Conservation (phyloP, 2,329 filamentous ascomycete species). For the Scytalidium sp. region DNA sequence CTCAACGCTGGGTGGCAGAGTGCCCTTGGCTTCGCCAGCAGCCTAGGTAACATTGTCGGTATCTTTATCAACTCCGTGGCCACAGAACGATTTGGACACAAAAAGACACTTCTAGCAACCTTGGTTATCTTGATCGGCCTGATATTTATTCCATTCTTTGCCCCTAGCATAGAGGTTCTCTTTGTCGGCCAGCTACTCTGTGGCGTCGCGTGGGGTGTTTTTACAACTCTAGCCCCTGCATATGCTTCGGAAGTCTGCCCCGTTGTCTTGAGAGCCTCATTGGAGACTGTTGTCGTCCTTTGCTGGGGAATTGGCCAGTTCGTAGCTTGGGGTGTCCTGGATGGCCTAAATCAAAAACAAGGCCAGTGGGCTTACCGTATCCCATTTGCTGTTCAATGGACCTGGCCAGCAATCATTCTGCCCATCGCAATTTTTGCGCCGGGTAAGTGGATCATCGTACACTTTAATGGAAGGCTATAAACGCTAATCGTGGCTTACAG, state of each 20-base stretch:
- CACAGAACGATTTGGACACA: slow-evolving; percentile 44
- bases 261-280: slow-evolving; percentile 19
- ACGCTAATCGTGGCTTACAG: slow-evolving; percentile 38
- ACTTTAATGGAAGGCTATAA: slow-evolving; percentile 39
- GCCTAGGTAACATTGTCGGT: slow-evolving; percentile 38
- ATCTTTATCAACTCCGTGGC: slow-evolving; percentile 38
- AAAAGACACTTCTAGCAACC: slow-evolving; percentile 37
- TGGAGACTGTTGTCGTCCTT: slow-evolving; percentile 43
- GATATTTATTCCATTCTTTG: slow-evolving; percentile 49
- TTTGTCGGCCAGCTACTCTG: slow-evolving; percentile 45
- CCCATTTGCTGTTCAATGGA: slow-evolving; percentile 44
- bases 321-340: slow-evolving; percentile 42
- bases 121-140: slow-evolving; percentile 39
- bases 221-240: slow-evolving; percentile 34
- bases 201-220: slow-evolving; percentile 47
- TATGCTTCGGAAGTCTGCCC: slow-evolving; percentile 23
- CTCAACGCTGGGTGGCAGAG: slow-evolving; percentile 40
- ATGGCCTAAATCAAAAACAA: slow-evolving; percentile 32
- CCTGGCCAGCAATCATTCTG: slow-evolving; percentile 42
- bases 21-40: slow-evolving; percentile 34
- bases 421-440: slow-evolving; percentile 41
- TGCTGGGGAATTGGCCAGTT: slow-evolving; percentile 47
- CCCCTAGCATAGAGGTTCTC: slow-evolving; percentile 40
- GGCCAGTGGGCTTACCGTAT: slow-evolving; percentile 45
- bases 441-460: slow-evolving; percentile 35